A percentile compares a stretch with the other conserved stretches of the same genome.
These are phyloP conservation scores for Lactarius deliciosus DNA, from an alignment of 768 basidiomycete genomes.

Conservation along the genomic window DNA sequence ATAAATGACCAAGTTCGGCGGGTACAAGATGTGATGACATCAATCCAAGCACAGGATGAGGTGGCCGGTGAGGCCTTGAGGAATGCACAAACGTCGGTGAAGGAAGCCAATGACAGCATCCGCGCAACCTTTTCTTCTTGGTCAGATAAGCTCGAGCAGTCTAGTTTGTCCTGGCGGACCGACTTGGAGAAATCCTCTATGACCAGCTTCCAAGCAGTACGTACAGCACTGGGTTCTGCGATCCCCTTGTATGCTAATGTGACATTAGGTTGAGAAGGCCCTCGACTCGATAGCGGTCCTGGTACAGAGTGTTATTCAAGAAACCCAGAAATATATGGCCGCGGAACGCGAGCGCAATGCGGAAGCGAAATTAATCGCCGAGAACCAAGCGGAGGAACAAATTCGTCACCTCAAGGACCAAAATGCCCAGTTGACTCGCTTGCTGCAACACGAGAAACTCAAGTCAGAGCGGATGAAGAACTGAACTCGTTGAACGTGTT, in stretches of 20 bases:
- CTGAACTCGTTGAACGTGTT: conserved; percentile 72
- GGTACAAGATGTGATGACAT: conserved; percentile 50
- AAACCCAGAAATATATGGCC: conserved; percentile 56
- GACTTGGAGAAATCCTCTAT: conserved; percentile 47
- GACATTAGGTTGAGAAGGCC: conserved; percentile 51
- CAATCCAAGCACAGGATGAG: conserved; percentile 57
- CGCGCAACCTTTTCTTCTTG: conserved; percentile 54
- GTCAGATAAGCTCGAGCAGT: conserved; percentile 51
- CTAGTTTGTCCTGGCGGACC: conserved; percentile 48
- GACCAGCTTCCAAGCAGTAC: conserved; percentile 47
- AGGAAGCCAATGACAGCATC: conserved; percentile 53
- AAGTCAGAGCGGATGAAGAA: conserved; percentile 68
- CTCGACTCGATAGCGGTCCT: conserved; percentile 58
- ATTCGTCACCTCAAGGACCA: conserved; percentile 65
- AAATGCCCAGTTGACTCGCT: conserved; percentile 58
- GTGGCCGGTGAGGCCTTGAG: conserved; percentile 53
- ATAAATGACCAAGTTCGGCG: conserved; percentile 59
- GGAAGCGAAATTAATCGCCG: conserved; percentile 50
- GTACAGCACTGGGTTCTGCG: conserved; percentile 25
- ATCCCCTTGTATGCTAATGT: conserved; percentile 2
- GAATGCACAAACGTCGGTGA: conserved; percentile 48
- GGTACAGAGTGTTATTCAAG: conserved; percentile 58
- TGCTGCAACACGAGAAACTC: conserved; percentile 65
- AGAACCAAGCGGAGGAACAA: conserved; percentile 50
- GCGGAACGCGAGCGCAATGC: conserved; percentile 51